phyloP scores from a whole-genome alignment of 2,329 filamentous ascomycete species.

The Pseudopithomyces chartarum region DNA sequence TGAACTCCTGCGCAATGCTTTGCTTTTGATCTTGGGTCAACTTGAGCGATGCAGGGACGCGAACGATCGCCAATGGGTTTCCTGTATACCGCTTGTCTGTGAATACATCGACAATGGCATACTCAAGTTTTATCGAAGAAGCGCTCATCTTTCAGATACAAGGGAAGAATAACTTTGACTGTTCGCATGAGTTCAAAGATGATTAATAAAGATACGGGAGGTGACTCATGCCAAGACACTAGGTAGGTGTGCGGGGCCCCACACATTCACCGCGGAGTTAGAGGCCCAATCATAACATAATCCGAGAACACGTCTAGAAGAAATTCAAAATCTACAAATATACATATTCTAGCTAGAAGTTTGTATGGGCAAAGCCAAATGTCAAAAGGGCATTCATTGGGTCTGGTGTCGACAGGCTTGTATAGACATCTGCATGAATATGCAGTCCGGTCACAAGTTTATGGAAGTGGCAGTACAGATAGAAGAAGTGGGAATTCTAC shows the following conservation, averaged over 20 bases:
- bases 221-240: slow-evolving; percentile 5
- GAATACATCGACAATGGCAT: slow-evolving; percentile 37
- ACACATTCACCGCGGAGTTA: not conserved
- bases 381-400: too few species aligned
- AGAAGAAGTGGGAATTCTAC: too few species aligned
- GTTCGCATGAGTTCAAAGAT: not conserved
- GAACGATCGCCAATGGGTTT: slow-evolving; percentile 63
- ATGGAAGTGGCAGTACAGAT: too few species aligned
- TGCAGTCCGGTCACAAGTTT: too few species aligned
- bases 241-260: not conserved
- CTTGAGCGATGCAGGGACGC: slow-evolving; percentile 44
- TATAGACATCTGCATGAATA: too few species aligned
- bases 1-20: slow-evolving; percentile 61
- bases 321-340: too few species aligned
- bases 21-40: slow-evolving; percentile 58
- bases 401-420: too few species aligned
- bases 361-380: too few species aligned
- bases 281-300: too few species aligned
- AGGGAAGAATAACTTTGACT: too few species aligned
- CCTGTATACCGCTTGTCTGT: slow-evolving; percentile 54
- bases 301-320: too few species aligned
- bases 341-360: too few species aligned
- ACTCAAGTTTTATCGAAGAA: not conserved
- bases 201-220: not conserved
- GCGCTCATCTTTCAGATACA: not conserved